Evolutionary conservation across 2,329 filamentous ascomycete genomes (phyloP).

Genomic region (Xylariaceae sp.): DNA sequence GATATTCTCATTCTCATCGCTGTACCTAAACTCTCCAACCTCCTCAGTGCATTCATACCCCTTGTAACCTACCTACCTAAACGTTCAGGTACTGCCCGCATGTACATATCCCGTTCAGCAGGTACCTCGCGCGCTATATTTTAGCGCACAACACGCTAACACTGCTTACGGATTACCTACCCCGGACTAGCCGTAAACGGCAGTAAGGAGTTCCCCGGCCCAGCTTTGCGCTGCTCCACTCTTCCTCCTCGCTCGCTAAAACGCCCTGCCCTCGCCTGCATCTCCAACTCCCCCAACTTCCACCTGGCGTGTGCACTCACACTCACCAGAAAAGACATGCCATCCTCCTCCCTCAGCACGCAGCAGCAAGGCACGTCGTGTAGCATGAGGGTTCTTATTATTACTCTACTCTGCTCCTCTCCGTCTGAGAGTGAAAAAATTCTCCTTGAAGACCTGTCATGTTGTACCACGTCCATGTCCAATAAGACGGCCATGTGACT

Average conservation of each 20-base stretch:
- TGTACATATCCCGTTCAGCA: background rate
- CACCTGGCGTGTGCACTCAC: background rate
- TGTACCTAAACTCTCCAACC: no score
- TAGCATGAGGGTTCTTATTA: background rate
- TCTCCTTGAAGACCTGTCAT: background rate
- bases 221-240: background rate
- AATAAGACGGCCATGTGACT: slow-evolving; percentile 2
- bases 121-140: background rate
- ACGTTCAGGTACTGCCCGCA: no score
- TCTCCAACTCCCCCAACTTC: background rate
- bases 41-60: no score
- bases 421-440: background rate
- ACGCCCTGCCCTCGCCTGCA: background rate
- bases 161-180: background rate
- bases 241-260: background rate
- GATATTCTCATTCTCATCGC: no score
- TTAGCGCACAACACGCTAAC: background rate
- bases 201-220: background rate
- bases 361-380: background rate
- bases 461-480: background rate
- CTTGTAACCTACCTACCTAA: no score
- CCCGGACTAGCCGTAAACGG: background rate
- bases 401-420: background rate
- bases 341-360: background rate
- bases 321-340: no score